Percentiles rank a stretch among this genome's conserved stretches.
These are phyloP conservation scores for Pseudocercospora macadamiae DNA, from an alignment of 2,329 filamentous ascomycete genomes.

Conservation along the genomic window DNA sequence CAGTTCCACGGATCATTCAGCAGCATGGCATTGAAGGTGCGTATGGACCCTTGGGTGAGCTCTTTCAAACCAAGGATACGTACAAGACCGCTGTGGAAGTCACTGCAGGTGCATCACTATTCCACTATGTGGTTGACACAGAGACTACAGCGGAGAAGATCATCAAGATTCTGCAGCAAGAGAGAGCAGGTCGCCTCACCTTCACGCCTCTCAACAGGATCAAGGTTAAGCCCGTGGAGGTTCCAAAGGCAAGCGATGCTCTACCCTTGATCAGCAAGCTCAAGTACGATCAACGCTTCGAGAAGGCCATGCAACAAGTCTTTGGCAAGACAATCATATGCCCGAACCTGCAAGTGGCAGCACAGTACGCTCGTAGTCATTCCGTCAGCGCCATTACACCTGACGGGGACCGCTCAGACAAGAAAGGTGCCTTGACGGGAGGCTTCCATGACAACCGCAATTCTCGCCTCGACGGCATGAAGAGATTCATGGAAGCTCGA, in stretches of 20 bases:
- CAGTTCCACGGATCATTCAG: constrained; percentile 79
- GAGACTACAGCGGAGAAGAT: constrained; percentile 83
- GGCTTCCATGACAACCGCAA: constrained; percentile 86
- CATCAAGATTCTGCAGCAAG: constrained; percentile 75
- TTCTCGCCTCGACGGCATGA: constrained; percentile 85
- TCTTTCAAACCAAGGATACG: constrained; percentile 62
- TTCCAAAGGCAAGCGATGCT: constrained; percentile 85
- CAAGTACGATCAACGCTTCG: constrained; percentile 73
- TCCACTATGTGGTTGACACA: constrained; percentile 94
- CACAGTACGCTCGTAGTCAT: constrained; percentile 90
- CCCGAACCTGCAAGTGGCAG: constrained; percentile 81
- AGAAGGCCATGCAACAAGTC: constrained; percentile 88
- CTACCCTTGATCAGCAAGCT: constrained; percentile 86
- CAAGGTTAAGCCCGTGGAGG: constrained; percentile 68
- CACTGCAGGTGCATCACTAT: constrained; percentile 87
- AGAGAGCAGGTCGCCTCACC: constrained; percentile 83
- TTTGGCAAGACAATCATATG: constrained; percentile 96
- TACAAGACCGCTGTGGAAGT: constrained; percentile 22
- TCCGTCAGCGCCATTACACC: constrained; percentile 91
- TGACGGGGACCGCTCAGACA: constrained; percentile 92
- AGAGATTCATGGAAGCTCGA: constrained; percentile 73
- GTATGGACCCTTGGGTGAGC: constrained; percentile 88
- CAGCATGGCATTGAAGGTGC: constrained; percentile 81
- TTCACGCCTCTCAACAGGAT: constrained; percentile 92
- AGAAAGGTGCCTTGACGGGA: constrained; percentile 91